Evolutionary conservation across 768 basidiomycete species (phyloP), one percentile per base, ranked within the genome.

Genomic region (Boletus subparvulus): DNA sequence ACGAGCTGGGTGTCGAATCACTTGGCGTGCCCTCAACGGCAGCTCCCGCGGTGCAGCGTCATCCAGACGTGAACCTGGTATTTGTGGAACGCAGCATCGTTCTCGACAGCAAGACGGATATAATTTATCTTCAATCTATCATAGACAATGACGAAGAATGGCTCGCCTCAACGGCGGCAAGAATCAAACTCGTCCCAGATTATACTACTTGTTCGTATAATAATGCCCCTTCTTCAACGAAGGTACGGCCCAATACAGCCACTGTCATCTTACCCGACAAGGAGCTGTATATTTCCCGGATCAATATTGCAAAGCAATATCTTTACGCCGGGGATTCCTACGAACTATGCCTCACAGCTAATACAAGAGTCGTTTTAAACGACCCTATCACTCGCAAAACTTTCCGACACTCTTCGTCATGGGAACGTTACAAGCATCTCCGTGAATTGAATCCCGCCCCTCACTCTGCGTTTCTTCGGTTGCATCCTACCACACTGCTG

Each of bases 301-400:
- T 97, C 61, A 74, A 81, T 19, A 66, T 76, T 51, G 89, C 91
- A 13, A 85, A 92, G 65, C 85, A 90, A 53, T 78, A 81, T 58
- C 82, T 97, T 39, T 87, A 79, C 56, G 79, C 86, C 32, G 95
- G 95, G 4, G 90, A 97, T 67, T 92, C 92, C 3, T 98, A 98
- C 72, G 95, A 98, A 69, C 80, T 98, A 36, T 97, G 94, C 61
- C 76, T 97, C 33, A 97, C 95, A 2, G 87, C 88, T 6, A 82
- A 78, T 13, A 90, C 89, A 19, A 79, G 71, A 36, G 77, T 92
- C 48, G 72, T 77, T 12, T 65, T 85, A 42, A 80, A 80, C 33
- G 70, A 74, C 49, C 61, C 70, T 32, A 50, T 61, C 16, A 30
- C 57, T 45, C 40, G 53, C 41, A 63, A 58, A 32, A 24, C 52